Base-by-base conservation (phyloP, 257 asterid genomes). In the Craterostigma plantagineum region DNA sequence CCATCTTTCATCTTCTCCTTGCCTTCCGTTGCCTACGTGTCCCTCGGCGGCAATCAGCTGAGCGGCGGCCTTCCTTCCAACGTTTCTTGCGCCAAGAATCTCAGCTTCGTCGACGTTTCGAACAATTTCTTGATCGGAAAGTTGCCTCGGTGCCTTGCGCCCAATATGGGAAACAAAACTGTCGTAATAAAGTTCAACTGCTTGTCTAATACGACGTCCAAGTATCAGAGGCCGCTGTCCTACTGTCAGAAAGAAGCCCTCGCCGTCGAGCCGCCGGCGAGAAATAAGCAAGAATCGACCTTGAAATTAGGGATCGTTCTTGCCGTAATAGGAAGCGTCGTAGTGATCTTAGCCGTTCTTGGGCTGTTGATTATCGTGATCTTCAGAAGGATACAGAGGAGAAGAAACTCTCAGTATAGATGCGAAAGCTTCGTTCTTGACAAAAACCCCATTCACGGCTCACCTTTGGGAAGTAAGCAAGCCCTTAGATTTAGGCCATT, bases 231-330 rank as follows among this genome's bases (percentile, higher is more conserved):
- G 36, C 59, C 77, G 7, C 11, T 14, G 34, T 55, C 91, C 12
- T 90, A 63, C 58, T 90, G 99, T 52, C 87, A 73, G 8, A 83
- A 77, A 34, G 81, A 83, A 50, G 99, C 99, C n/a, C 16, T 90
- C 23, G 96, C 96, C 13, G 94, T 90, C 41, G 59, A 64, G 74
- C 99, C 99, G 12, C 30, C 33, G 44, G 46, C 38, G 11, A 38
- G 54, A 16, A 42, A 58, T n/a, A 55, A 35, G 43, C 63, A 63
- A 30, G 51, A 73, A 30, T 55, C 75, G 1, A 75, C 91, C 1
- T 14, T 90, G 50, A 77, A 75, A 46, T 77, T 83, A 30, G 94
- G 92, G 33, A 48, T 80, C 48, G 96, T 90, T 0, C 62, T 90
- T 33, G 95, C 79, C 8, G 43, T 90, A 9, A 71, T 83, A 47